Base-by-base conservation (phyloP, 441 rosid species). In the Euphorbia schlechtendalii region DNA sequence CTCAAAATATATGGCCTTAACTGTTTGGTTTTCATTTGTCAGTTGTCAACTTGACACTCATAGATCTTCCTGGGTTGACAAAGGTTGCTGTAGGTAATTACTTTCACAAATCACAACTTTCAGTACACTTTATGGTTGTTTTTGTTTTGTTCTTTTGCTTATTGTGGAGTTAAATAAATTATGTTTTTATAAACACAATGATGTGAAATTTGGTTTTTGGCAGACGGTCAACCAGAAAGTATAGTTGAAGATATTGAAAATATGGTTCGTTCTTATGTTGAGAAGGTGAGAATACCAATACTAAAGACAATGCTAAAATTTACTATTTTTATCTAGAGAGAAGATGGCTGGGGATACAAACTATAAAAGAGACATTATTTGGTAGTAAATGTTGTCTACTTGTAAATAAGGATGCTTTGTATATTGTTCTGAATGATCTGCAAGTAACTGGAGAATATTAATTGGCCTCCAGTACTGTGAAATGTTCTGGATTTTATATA, bases 1-100 rank as follows among this genome's bases (percentile, higher is more conserved):
- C 8, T 58, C 55, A 22, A 34, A 55, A 59, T 58, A 56, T 51
- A 36, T 15, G 20, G 45, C 52, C 38, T 22, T 70, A 32, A 56
- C 63, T 68, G 36, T 36, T 51, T 76, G 74, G 64, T 66, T 38
- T 51, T 62, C 65, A 56, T 45, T 49, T 30, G n/a, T n/a, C 97
- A 95, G 99, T 95, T 76, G 99, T 95, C 78, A 92, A 95, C 74
- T 78, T 95, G 80, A 95, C 99, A 60, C 88, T 95, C 66, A 86
- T 95, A 67, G 99, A 95, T 88, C 92, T 95, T 75, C 99, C 99
- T 73, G 99, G 99, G 25, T 83, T 95, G 91, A 95, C 98, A 3
- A 95, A 95, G 84, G 99, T 95, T 74, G 99, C 99, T 73, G 96
- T 89, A 77, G 99, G 98, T 94, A 86, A 87, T 71, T 65, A 58